Base-by-base conservation (phyloP, 1,284 basidiomycete genomes). In the Malassezia dermatis region DNA sequence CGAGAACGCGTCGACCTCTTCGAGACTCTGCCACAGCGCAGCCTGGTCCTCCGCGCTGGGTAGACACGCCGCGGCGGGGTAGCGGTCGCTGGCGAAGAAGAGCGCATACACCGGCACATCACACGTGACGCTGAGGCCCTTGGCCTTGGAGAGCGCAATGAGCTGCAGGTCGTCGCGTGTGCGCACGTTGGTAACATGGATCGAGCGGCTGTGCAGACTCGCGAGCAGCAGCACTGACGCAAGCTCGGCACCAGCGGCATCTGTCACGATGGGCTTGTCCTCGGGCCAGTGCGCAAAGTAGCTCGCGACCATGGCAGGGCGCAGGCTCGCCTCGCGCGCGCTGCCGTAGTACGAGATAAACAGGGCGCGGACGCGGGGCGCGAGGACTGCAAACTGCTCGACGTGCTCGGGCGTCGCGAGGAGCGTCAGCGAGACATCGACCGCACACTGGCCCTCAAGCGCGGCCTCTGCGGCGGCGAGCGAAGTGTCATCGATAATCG, bases 151-250 rank as follows among this genome's bases (percentile, higher is more conserved):
- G 48, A 99, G 80, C 6, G 86, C 84, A 73, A 99, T 96, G 56
- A 99, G 78, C 35, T 86, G 79, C 52, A 99, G 80, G 75, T 98
- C 94, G 59, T 91, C 90, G 65, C 83, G 81, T 59, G 81, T 85
- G 62, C 85, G 84, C 32, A 98, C 88, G 67, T 93, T 87, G n/a
- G 89, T 90, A 60, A 98, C 83, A 76, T 99, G 93, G 28, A 98
- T 83, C 66, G 82, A 84, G 60, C 91, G 84, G 71, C 81, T 84
- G 76, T 98, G 86, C 49, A 98, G 81, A 69, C 88, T 93, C 13
- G 93, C 91, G 43, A 98, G 79, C 26, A 99, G 81, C 28, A 99
- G 81, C 44, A 96, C 82, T 1, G 91, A 95, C 2, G 94, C 93
- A 26, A 98, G 82, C 67, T 94, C 86, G 1, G 89, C 86, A 19